Evolutionary conservation across 805 yeast species (phyloP), one percentile per base, ranked within the genome.

Genomic region (Zygosaccharomyces bailii): DNA sequence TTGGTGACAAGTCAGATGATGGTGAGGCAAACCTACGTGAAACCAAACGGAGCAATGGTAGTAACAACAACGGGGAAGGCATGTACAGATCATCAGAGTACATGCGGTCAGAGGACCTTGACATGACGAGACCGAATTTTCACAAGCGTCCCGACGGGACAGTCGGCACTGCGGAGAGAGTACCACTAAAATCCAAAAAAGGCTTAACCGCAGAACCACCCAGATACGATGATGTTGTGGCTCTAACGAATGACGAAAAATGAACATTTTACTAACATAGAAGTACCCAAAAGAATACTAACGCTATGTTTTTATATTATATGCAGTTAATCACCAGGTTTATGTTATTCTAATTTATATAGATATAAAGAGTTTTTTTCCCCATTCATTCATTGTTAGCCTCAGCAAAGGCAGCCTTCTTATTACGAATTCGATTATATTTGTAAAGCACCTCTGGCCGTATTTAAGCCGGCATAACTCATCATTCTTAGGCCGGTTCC

Each of bases 401-500:
- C 34, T 29, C 24, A 2, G 23, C 10, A 25, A 27, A 3, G 13
- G 14, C 27, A 34, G n/a, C 6, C 19, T 5, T 34, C 10, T 18
- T 20, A 21, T 34, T 19, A 14, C 14, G 18, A 4, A 5, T n/a
- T 6, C 13, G 20, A 7, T 51, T 44, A 65, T 34, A 65, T 65
- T 44, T 57, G 58, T 52, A 55, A 48, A 4, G 60, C 69, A 3
- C 69, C 69, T 51, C 69, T 63, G n/a, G 78, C 79, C 44, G 78
- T 80, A 45, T 76, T 71, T 4, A 76, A 64, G 4, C 84, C 88
- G 5, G 82, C 68, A 17, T 78, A 66, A 11, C 79, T 70, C 1
- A 83, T 74, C 63, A 80, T 70, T 49, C 75, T 67, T 39, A 82
- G 57, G 2, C 95, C 84, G 49, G 85, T 84, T 1, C 91, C 86